Conservation (phyloP, 2,329 filamentous ascomycete species). For the Fusarium gaditjirri region DNA sequence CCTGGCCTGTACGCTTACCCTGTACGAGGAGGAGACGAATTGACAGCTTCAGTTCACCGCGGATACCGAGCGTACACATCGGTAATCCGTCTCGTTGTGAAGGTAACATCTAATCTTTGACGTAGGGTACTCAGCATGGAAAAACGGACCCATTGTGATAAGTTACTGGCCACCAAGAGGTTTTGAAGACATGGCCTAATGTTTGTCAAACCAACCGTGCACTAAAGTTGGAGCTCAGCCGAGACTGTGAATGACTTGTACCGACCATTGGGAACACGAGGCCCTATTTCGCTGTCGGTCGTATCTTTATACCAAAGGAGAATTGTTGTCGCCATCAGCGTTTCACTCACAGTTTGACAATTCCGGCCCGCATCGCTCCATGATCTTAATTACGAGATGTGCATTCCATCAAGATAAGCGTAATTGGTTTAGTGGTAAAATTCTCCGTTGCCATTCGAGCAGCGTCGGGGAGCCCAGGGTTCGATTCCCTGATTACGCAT, state of each 20-base stretch:
- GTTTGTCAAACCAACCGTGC: conserved; percentile 73
- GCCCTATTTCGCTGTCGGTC: conserved; percentile 72
- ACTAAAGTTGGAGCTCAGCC: conserved; percentile 68
- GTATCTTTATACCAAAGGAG: conserved; percentile 70
- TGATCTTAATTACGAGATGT: conserved; percentile 61
- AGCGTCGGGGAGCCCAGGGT: not conserved
- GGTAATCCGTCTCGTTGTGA: conserved; percentile 69
- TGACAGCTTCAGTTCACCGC: not conserved
- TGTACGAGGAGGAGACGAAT: not conserved
- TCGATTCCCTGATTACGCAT: conserved; percentile 1
- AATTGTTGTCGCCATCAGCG: conserved; percentile 70
- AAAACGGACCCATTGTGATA: conserved; percentile 73
- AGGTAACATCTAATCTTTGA: conserved; percentile 68
- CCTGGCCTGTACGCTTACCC: not conserved
- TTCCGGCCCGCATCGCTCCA: conserved; percentile 54
- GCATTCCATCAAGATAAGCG: conserved; percentile 45
- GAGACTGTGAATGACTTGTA: conserved; percentile 67
- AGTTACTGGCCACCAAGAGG: conserved; percentile 69
- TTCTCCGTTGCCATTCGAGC: not conserved
- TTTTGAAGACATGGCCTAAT: conserved; percentile 70
- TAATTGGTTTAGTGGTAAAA: conserved; percentile 5
- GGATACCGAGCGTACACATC: conserved; percentile 66
- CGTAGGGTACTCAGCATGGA: conserved; percentile 66
- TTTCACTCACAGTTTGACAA: conserved; percentile 53
- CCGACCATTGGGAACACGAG: conserved; percentile 62